Conservation (phyloP, 768 basidiomycete genomes). For the Podaxis sp. region DNA sequence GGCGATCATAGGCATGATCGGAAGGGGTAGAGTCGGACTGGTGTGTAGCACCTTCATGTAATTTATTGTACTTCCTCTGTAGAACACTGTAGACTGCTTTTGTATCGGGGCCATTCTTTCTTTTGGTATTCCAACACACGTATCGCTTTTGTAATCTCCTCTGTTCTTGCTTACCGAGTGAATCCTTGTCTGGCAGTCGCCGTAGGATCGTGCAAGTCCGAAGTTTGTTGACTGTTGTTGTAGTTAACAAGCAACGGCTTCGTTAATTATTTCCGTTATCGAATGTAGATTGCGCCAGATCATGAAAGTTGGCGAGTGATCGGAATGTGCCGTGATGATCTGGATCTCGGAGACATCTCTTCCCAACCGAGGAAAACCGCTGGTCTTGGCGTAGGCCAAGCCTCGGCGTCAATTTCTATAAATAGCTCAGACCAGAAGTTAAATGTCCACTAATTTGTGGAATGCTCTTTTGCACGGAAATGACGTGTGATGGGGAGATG, state of each 20-base stretch:
- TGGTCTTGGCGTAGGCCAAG: slow-evolving; percentile 9
- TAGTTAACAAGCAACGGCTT: background rate
- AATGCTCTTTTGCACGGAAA: background rate
- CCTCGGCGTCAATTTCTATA: background rate
- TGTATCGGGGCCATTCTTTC: background rate
- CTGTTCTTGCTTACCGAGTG: background rate
- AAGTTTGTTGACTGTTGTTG: background rate
- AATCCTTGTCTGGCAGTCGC: background rate
- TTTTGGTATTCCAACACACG: background rate
- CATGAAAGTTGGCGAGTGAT: slow-evolving; percentile 1
- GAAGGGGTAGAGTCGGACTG: background rate
- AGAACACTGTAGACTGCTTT: slow-evolving; percentile 4
- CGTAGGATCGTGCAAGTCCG: background rate
- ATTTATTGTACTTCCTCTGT: slow-evolving; percentile 12
- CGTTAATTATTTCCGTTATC: slow-evolving; percentile 6
- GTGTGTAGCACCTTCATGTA: slow-evolving; percentile 6
- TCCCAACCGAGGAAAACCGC: slow-evolving; percentile 14
- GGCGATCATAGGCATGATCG: slow-evolving; percentile 23
- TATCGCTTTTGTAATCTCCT: background rate
- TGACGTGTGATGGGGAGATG: background rate
- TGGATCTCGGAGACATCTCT: slow-evolving; percentile 12
- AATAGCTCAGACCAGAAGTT: slow-evolving; percentile 2
- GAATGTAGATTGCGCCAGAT: background rate
- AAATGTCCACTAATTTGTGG: background rate
- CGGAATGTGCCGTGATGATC: slow-evolving; percentile 9